Base-by-base conservation (phyloP, 1,139 yeast species). In the Zygotorulaspora mrakii region DNA sequence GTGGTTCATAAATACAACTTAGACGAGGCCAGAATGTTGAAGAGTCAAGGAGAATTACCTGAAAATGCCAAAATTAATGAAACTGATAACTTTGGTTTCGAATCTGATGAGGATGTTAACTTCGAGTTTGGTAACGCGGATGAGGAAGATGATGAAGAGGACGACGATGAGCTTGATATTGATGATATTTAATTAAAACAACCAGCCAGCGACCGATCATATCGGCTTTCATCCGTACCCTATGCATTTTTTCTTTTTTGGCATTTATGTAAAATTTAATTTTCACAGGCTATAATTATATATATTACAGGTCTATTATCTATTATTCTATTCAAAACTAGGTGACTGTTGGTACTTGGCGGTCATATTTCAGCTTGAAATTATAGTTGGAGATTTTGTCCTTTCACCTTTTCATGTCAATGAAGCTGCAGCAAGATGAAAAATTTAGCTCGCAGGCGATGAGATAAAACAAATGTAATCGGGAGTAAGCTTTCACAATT, bases 121-220 rank as follows among this genome's bases (percentile, higher is more conserved):
- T 89, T 94, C 68, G 98, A 94, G 71, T 94, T 94, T 68, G 98
- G 96, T 66, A 91, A 85, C 61, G 96, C 88, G 51, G 94, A 87
- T 48, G 87, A 77, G 46, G 82, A 74, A 40, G 89, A 78, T 11
- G 87, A 79, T 6, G 89, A 76, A 30, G 94, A 69, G 32, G 84
- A 80, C 61, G 94, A 84, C 62, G 71, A 76, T 52, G 82, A 79
- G 62, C 85, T 88, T 60, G 96, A 86, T 68, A 59, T 58, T 39
- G 61, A 59, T 47, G 65, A 60, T 47, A 60, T 60, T 43, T 56
- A 53, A 45, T 33, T 28, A 13, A 28, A 28, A 14, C n/a, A 6
- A 9, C 22, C 8, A 16, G 20, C 11, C 17, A 13, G 14, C 9
- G 13, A 20, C 29, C 35, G 29, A 24, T 31, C 31, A 21, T 28